A percentile compares a stretch with the other conserved stretches of the same genome.
These are phyloP conservation scores for Flaveria robusta DNA, from an alignment of 129 eudicot species.

Conservation along the genomic window DNA sequence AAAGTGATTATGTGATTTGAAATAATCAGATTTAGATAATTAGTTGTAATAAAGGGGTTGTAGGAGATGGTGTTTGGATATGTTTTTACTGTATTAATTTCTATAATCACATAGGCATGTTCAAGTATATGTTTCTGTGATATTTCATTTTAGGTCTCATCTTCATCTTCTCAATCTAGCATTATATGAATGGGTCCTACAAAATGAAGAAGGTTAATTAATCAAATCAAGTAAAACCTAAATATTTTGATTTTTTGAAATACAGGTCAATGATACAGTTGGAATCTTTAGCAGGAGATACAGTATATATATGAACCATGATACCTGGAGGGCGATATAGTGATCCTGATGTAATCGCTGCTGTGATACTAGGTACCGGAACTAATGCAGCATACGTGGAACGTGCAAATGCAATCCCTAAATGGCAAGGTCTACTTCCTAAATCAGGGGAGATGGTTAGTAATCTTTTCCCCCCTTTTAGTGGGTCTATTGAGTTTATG, in stretches of 20 bases:
- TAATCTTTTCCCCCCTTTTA: background rate
- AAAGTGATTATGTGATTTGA: background rate
- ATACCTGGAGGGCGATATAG: slow-evolving; percentile 57
- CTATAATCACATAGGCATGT: background rate
- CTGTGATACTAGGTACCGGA: slow-evolving; percentile 91
- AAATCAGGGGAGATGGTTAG: slow-evolving; percentile 85
- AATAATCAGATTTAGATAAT: background rate
- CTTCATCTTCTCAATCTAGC: background rate
- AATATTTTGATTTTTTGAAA: background rate
- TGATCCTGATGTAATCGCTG: slow-evolving; percentile 64
- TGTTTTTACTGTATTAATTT: background rate
- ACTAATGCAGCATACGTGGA: slow-evolving; percentile 91
- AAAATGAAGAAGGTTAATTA: background rate
- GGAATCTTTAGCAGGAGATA: slow-evolving; percentile 91
- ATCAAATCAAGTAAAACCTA: background rate
- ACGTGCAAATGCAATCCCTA: slow-evolving; percentile 74
- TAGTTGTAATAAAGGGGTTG: background rate
- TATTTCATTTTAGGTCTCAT: background rate
- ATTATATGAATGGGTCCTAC: background rate
- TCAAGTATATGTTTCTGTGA: background rate
- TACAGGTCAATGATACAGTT: slow-evolving; percentile 83
- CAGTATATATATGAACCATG: too few relatives aligned
- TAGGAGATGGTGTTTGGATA: background rate
- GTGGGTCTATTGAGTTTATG: background rate
- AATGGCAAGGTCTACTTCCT: slow-evolving; percentile 77